Conservation (phyloP, 2,329 filamentous ascomycete species). For the Stemphylium vesicarium region DNA sequence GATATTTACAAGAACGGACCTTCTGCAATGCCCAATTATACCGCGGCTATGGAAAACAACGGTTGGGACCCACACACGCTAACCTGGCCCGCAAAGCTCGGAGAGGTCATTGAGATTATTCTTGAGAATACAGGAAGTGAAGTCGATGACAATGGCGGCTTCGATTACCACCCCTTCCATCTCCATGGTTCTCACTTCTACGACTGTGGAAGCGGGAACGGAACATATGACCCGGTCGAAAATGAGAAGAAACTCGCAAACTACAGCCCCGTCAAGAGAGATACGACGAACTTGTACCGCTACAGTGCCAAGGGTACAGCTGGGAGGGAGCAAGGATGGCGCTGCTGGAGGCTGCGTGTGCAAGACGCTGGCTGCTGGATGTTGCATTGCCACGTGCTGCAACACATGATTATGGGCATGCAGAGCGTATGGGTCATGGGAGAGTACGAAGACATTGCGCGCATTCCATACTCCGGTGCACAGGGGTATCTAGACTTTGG, state of each 20-base stretch:
- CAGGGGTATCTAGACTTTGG: slow-evolving; percentile 55
- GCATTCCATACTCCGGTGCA: slow-evolving; percentile 43
- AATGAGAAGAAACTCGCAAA: slow-evolving; percentile 54
- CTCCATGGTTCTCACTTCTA: slow-evolving; percentile 62
- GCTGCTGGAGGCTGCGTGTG: slow-evolving; percentile 65
- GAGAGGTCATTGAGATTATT: slow-evolving; percentile 64
- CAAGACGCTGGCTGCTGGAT: slow-evolving; percentile 63
- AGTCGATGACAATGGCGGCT: slow-evolving; percentile 27
- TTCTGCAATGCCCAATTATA: slow-evolving; percentile 59
- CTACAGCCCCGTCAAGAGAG: slow-evolving; percentile 50
- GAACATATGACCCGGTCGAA: slow-evolving; percentile 57
- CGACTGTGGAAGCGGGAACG: slow-evolving; percentile 61
- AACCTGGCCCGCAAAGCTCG: slow-evolving; percentile 61
- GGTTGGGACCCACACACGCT: slow-evolving; percentile 62
- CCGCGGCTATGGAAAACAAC: slow-evolving; percentile 55
- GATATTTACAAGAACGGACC: slow-evolving; percentile 59
- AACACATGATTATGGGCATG: slow-evolving; percentile 65
- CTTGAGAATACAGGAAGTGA: slow-evolving; percentile 47
- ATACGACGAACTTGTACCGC: slow-evolving; percentile 63
- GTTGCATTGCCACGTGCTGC: slow-evolving; percentile 66
- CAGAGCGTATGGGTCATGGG: slow-evolving; percentile 57
- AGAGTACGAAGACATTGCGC: slow-evolving; percentile 49
- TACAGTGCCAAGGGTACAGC: slow-evolving; percentile 55
- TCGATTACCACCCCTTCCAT: slow-evolving; percentile 60
- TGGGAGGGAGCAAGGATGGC: slow-evolving; percentile 61